A percentile compares a stretch with the other conserved stretches of the same genome.
phyloP scores from a whole-genome alignment of 176 grass and related monocot genomes.

The Dactylis glomerata region DNA sequence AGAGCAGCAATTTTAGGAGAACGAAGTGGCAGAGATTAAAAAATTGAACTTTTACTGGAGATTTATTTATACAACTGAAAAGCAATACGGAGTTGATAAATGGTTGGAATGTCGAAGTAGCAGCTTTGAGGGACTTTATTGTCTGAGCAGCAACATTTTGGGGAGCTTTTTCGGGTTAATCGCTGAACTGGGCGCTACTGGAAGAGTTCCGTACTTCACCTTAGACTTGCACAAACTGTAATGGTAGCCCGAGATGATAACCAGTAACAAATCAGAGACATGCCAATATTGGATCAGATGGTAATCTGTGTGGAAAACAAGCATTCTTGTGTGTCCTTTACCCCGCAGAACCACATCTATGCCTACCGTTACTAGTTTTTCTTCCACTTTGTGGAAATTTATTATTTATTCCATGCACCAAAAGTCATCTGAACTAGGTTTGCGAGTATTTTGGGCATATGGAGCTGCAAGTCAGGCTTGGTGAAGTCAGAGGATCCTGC shows the following conservation, averaged over 20 bases:
- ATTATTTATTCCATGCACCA: background rate
- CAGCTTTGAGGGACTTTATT: background rate
- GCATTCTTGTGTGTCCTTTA: background rate
- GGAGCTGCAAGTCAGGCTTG: too few relatives aligned
- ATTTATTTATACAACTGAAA: background rate
- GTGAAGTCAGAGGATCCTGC: too few relatives aligned
- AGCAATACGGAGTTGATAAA: background rate
- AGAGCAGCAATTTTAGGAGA: background rate
- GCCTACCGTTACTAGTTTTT: background rate
- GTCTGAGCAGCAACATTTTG: background rate
- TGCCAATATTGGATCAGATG: background rate
- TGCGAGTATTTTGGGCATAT: background rate
- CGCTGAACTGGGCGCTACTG: background rate
- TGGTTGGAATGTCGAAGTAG: background rate
- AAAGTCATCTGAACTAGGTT: background rate
- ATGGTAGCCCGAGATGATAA: background rate
- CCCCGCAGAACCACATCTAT: background rate
- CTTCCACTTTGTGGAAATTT: background rate
- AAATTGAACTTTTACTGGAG: background rate
- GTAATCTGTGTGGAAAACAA: background rate
- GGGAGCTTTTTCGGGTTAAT: background rate
- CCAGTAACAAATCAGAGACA: background rate
- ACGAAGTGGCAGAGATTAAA: background rate
- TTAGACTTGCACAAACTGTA: background rate
- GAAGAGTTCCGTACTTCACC: background rate